Percentiles rank a stretch among this genome's conserved stretches.
phyloP scores from a whole-genome alignment of 2,329 filamentous ascomycete species.

The Pseudogymnoascus verrucosus region DNA sequence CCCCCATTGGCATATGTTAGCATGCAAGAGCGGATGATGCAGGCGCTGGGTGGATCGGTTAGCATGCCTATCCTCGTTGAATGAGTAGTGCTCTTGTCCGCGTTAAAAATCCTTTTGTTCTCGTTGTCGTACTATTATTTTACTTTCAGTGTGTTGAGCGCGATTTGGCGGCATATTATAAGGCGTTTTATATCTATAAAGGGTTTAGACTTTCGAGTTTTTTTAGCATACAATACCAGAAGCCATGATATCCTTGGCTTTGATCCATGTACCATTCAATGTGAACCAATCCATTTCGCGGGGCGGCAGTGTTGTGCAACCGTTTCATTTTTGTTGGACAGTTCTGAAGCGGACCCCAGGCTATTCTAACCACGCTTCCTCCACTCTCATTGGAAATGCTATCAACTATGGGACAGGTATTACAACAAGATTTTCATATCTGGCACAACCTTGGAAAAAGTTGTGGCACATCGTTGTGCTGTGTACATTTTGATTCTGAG shows the following conservation, averaged over 20 bases:
- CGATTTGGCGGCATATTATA: slow-evolving; percentile 6
- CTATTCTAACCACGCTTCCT: neutral
- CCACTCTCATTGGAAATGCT: neutral
- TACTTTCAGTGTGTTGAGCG: neutral
- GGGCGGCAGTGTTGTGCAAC: neutral
- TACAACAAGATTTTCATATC: slow-evolving; percentile 2
- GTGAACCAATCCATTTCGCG: slow-evolving; percentile 6
- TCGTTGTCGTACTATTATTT: neutral
- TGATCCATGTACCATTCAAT: neutral
- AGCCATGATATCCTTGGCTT: neutral
- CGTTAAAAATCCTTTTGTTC: neutral
- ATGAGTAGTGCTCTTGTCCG: neutral
- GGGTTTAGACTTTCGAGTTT: neutral
- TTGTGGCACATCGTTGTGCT: neutral
- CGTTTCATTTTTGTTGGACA: neutral
- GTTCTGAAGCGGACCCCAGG: neutral
- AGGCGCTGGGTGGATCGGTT: slow-evolving; percentile 3
- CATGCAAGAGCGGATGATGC: slow-evolving; percentile 4
- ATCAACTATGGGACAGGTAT: neutral
- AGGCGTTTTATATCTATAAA: slow-evolving; percentile 6
- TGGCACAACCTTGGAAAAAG: neutral
- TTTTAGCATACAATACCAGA: neutral
- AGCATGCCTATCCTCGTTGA: slow-evolving; percentile 6
- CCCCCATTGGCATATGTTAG: slow-evolving; percentile 6
- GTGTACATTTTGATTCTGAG: slow-evolving; percentile 8